Base-by-base conservation (phyloP, 2,329 filamentous ascomycete species). In the Aspergillus sp. region DNA sequence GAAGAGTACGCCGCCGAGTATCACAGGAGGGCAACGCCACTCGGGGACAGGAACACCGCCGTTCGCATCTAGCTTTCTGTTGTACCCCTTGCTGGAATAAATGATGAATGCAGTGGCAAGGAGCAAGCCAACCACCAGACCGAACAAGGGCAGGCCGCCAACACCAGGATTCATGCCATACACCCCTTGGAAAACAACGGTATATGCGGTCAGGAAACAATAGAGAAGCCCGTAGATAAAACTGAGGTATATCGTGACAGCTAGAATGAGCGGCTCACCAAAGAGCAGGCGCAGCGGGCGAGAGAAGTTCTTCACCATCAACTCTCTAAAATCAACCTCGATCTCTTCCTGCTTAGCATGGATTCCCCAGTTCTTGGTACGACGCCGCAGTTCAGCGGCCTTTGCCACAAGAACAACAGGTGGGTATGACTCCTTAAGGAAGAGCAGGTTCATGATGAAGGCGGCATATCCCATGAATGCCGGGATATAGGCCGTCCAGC, bases 71-170 rank as follows among this genome's bases (percentile, higher is more conserved):
- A 91, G 80, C 75, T 90, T 90, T 66, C 82, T 82, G 67, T 84
- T 82, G 74, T 93, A 93, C 69, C 80, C 27, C 80, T n/a, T 85
- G 84, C 72, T 90, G 84, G 67, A 83, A 81, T 84, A 66, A 52
- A 90, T 77, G 62, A 93, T 86, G 47, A 81, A 80, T 8, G 79
- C 59, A 49, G 88, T 90, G 0, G 88, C 89, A 54, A 90, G 74
- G 15, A 93, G 60, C 69, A 91, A 84, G 47, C 91, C 91, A 8
- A 80, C 67, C 52, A 95, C 84, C 87, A 96, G 90, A 55, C 91
- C 92, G 66, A 96, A 90, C 73, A 92, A 93, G 7, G 91, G 86
- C 5, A 96, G 81, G 2, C 91, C 92, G 4, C 86, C 83, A 17
- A 90, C 75, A 56, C 92, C 92, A 1, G 81, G 68, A 35, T 77